Evolutionary conservation across 495 filamentous ascomycete genomes (phyloP).

Genomic region (Chaetomium cochliodes): DNA sequence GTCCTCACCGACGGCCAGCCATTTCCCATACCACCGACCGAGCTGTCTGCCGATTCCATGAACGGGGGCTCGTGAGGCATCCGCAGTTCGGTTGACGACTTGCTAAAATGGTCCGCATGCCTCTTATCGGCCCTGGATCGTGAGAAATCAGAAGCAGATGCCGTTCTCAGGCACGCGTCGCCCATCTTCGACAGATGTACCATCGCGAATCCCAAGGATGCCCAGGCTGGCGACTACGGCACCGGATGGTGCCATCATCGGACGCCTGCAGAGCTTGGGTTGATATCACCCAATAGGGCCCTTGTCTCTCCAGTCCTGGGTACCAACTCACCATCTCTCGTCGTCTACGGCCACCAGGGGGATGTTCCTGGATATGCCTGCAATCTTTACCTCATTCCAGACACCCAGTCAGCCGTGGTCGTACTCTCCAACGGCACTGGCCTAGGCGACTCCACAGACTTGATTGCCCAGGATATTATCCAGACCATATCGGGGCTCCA

Average conservation of each 20-base stretch:
- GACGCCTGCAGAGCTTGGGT: not conserved
- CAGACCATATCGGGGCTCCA: not conserved
- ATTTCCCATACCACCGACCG: not conserved
- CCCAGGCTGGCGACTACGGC: not conserved
- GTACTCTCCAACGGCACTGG: not conserved
- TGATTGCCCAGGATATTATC: not conserved
- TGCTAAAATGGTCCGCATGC: not conserved
- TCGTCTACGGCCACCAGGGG: not conserved
- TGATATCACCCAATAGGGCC: not conserved
- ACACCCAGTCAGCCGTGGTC: not conserved
- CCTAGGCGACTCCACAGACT: not conserved
- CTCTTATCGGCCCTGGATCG: not conserved
- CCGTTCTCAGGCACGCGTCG: not conserved
- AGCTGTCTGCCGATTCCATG: constrained; percentile 1
- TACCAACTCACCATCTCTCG: not conserved
- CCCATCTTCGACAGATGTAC: not conserved
- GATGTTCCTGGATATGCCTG: not conserved
- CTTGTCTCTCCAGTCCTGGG: not conserved
- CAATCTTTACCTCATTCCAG: not conserved
- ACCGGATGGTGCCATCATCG: not conserved
- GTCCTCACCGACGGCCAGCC: not conserved
- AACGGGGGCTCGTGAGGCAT: not conserved
- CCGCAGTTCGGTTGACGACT: not conserved
- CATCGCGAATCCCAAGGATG: constrained; percentile 1
- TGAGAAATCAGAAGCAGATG: not conserved